Percentiles rank a stretch among this genome's conserved stretches.
These are phyloP conservation scores for Ceratocystis smalleyi DNA, from an alignment of 2,329 filamentous ascomycete genomes.

Conservation along the genomic window DNA sequence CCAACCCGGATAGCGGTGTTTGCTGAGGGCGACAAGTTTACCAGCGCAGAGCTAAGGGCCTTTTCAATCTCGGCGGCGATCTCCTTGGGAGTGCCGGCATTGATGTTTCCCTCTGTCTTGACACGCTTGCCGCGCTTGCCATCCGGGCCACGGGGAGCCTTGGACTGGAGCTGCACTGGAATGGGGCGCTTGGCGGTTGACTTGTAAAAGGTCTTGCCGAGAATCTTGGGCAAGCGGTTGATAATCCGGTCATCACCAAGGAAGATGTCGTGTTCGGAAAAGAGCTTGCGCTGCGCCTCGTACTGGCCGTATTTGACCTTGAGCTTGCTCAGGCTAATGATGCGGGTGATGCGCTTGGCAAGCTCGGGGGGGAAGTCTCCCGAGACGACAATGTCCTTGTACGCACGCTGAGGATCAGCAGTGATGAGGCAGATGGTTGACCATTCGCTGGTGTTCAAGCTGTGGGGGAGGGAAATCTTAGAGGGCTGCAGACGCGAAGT, in stretches of 20 bases:
- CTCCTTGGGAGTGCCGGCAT: constrained; percentile 35
- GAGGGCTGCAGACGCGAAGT: constrained; percentile 66
- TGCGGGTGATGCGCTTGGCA: constrained; percentile 51
- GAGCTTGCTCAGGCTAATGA: constrained; percentile 73
- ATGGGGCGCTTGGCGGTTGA: constrained; percentile 69
- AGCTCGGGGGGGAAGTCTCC: constrained; percentile 54
- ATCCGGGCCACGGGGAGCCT: constrained; percentile 13
- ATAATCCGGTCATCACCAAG: constrained; percentile 79
- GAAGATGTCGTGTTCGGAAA: constrained; percentile 80
- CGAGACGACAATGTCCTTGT: constrained; percentile 74
- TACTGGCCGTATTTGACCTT: constrained; percentile 71
- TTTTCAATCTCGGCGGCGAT: constrained; percentile 70
- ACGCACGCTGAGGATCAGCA: constrained; percentile 63
- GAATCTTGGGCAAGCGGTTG: constrained; percentile 53
- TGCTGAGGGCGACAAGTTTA: constrained; percentile 62
- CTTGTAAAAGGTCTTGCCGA: constrained; percentile 92
- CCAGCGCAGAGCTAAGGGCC: constrained; percentile 59
- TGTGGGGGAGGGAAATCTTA: constrained; percentile 65
- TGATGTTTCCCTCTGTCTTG: constrained; percentile 25
- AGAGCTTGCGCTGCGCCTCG: constrained; percentile 71
- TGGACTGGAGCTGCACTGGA: constrained; percentile 53
- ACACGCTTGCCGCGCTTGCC: constrained; percentile 39
- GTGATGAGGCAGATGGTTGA: constrained; percentile 74
- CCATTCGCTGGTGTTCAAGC: constrained; percentile 50
- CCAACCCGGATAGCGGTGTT: constrained; percentile 72